Base-by-base conservation (phyloP, 2,329 filamentous ascomycete genomes). In the Alternaria tenuissima region DNA sequence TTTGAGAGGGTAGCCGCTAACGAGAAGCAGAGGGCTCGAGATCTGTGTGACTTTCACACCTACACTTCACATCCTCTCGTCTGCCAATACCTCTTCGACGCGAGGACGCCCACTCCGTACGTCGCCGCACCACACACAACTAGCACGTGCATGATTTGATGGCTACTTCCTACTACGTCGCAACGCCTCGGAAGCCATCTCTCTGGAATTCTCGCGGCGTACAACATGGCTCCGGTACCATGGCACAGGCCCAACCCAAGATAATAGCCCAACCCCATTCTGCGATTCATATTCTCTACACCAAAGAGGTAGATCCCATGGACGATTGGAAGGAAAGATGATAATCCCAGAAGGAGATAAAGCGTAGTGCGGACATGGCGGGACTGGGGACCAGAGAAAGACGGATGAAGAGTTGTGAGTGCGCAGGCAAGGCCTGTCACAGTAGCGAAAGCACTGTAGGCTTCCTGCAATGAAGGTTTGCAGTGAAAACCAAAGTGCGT, bases 401-500 rank as follows among this genome's bases (percentile, higher is more conserved):
- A 22, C 76, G 70, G 52, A 79, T 55, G 55, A 16, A 61, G 77
- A 2, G 78, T 80, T 39, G 76, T 73, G 24, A 79, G 58, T 7
- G 79, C 80, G 59, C 81, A 83, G 9, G 53, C 57, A 9, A 72
- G 59, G 0, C 65, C 39, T 22, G 57, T 59, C 20, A 57, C 18
- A 11, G 64, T 63, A 16, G 79, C 81, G 11, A 78, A 59, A 1
- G 59, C 57, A 70, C 75, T 75, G 65, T 84, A 84, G 0, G 65
- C 52, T 4, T 64, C 61, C 48, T 75, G 78, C 16, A 78, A 60
- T 9, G 26, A 9, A 2, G 67, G 49, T 8, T 78, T 65, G 60
- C 78, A 81, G 24, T 76, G 73, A 62, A 86, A 83, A 26, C 78
- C 79, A 68, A 84, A 84, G 68, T 83, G 82, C 62, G 97, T 80